These are phyloP conservation scores for Brassica carinata DNA, from an alignment of 345 rosid species.

Conservation along the genomic window DNA sequence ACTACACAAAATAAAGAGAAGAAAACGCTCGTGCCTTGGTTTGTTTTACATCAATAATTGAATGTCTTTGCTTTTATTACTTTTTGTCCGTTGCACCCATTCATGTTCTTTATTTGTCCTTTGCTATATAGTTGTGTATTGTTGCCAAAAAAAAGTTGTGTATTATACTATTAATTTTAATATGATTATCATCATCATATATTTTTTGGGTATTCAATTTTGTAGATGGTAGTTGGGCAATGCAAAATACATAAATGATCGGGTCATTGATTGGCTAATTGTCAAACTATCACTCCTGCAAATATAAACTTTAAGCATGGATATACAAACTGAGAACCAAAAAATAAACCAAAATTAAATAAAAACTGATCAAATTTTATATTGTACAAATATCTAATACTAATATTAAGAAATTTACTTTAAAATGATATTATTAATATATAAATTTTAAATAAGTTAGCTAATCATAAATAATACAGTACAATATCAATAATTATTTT, in stretches of 20 bases:
- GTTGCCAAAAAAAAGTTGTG: not conserved
- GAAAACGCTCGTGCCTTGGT: not conserved
- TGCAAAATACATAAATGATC: not conserved
- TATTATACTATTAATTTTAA: not conserved
- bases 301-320: too few relatives aligned
- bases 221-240: slow-evolving; percentile 12
- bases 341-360: too few relatives aligned
- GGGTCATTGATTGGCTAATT: not conserved
- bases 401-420: too few relatives aligned
- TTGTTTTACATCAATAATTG: not conserved
- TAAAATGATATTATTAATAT: too few relatives aligned
- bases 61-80: not conserved
- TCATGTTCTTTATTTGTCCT: not conserved
- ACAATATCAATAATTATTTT: too few relatives aligned
- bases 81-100: not conserved
- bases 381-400: too few relatives aligned
- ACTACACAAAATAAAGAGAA: not conserved
- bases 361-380: too few relatives aligned
- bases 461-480: too few relatives aligned
- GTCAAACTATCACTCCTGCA: too few relatives aligned
- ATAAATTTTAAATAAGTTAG: too few relatives aligned
- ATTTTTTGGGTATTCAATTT: not conserved
- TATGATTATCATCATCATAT: not conserved
- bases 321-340: too few relatives aligned
- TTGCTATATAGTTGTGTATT: not conserved